These are phyloP conservation scores for Chlorella sp. DNA, from an alignment of 139 green algal genomes.

Conservation along the genomic window DNA sequence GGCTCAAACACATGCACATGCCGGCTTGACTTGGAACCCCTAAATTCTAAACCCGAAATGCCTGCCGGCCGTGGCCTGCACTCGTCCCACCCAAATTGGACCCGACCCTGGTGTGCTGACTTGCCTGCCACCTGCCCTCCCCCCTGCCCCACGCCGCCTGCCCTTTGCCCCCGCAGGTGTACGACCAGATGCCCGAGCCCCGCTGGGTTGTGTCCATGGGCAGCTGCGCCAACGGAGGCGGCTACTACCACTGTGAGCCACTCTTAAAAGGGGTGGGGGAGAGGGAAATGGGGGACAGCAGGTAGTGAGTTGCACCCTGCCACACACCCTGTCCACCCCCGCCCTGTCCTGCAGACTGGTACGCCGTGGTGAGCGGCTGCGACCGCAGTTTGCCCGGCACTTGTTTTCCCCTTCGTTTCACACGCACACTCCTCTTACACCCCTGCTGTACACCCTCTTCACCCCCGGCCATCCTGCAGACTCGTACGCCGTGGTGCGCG, in stretches of 20 bases:
- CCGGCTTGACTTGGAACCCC: no score
- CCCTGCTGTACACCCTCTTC: no score
- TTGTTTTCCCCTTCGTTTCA: no score
- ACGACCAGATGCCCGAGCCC: slow-evolving; percentile 96
- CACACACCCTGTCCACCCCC: no score
- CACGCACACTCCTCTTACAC: no score
- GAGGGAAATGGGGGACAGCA: no score
- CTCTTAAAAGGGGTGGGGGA: no score
- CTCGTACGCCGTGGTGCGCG: slow-evolving; percentile 94
- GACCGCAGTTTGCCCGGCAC: no score
- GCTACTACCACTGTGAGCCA: slow-evolving; percentile 91
- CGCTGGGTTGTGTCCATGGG: slow-evolving; percentile 98
- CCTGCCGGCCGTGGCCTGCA: background rate
- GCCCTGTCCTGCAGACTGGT: background rate
- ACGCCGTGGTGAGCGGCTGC: background rate
- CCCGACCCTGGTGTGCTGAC: background rate
- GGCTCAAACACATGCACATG: no score
- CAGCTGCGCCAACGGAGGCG: slow-evolving; percentile 94
- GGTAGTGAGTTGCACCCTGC: no score
- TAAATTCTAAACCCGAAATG: no score
- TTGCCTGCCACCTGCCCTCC: background rate
- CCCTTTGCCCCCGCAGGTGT: slow-evolving; percentile 56
- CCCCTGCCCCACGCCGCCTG: background rate
- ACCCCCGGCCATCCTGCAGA: slow-evolving; percentile 40
- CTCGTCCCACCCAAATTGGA: no score